Evolutionary conservation across 176 grass and related monocot genomes (phyloP), one percentile per base, ranked within the genome.

Genomic region (Raddia guianensis): DNA sequence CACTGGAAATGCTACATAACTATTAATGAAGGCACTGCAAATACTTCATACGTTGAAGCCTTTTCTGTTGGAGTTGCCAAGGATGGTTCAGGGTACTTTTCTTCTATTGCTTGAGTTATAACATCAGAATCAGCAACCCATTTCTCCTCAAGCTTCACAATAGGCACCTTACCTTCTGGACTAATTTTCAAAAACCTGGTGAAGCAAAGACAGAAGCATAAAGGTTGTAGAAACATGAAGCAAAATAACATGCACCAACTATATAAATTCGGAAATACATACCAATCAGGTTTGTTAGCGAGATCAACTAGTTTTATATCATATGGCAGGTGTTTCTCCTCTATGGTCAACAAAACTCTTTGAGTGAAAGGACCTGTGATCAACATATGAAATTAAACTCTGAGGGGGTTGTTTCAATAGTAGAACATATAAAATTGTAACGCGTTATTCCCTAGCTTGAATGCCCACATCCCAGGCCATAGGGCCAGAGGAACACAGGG

Each of bases 111-210:
- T 84, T 93, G 82, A 62, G 92, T 88, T 53, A 98, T 98, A 72
- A 87, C 72, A 75, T 95, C 95, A 81, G 95, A 98, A 88, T 98
- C 92, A 81, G 84, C 83, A 60, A 98, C n/a, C 95, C 92, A 98
- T 79, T 89, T 89, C 5, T 89, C 92, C 50, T 95, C 86, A 49
- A 95, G 51, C 78, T 98, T 98, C 51, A 95, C 77, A 40, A 89
- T 49, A 51, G 90, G 95, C 46, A 98, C 95, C 81, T 93, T 93
- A 84, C 92, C 95, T 84, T 98, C 88, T 52, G 95, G 84, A 69
- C 80, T 98, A 75, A 98, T 86, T 87, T 91, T 79, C 58, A 91
- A 82, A 73, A 98, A 88, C 95, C 95, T 98, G 81, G 58, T 58
- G 49, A 66, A 62, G 48, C 11, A 75, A 70, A 40, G 42, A 78